Conservation (phyloP, 2,329 filamentous ascomycete species). For the Purpureocillium takamizusanense region DNA sequence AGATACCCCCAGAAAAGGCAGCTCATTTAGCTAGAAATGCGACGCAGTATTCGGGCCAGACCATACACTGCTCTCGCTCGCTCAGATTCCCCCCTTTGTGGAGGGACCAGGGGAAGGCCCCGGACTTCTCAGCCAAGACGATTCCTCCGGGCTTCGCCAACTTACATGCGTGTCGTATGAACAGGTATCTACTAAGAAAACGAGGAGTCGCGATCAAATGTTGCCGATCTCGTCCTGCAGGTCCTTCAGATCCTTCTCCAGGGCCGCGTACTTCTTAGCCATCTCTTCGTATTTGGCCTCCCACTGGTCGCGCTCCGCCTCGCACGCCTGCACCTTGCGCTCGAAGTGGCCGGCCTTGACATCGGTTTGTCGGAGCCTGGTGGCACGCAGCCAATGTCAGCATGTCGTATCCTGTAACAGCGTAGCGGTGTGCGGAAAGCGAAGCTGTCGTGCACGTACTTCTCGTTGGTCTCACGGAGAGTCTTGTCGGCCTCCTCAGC, state of each 20-base stretch:
- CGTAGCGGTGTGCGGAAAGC: conserved; percentile 12
- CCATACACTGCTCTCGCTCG: conserved; percentile 7
- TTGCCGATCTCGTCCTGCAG: conserved; percentile 88
- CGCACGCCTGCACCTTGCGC: conserved; percentile 96
- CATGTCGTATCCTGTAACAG: conserved; percentile 1
- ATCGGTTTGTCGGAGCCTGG: conserved; percentile 93
- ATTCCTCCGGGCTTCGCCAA: neutral
- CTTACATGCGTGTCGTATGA: neutral
- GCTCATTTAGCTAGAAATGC: conserved; percentile 16
- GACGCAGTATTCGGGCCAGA: neutral
- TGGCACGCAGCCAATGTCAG: neutral
- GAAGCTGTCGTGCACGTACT: conserved; percentile 58
- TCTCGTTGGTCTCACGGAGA: conserved; percentile 94
- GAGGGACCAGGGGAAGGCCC: neutral
- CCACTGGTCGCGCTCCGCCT: conserved; percentile 87
- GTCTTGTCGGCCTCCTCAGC: conserved; percentile 95
- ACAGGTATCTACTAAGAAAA: conserved; percentile 10
- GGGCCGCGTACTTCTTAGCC: conserved; percentile 73
- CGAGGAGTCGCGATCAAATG: conserved; percentile 51
- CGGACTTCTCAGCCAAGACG: neutral
- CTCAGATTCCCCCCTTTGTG: neutral
- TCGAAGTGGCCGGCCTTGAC: conserved; percentile 99
- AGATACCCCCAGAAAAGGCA: conserved; percentile 22
- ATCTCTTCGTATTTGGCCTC: conserved; percentile 98
- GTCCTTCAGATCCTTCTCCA: conserved; percentile 86